phyloP scores from a whole-genome alignment of 1,139 yeast species.

The Diutina siamensis region DNA sequence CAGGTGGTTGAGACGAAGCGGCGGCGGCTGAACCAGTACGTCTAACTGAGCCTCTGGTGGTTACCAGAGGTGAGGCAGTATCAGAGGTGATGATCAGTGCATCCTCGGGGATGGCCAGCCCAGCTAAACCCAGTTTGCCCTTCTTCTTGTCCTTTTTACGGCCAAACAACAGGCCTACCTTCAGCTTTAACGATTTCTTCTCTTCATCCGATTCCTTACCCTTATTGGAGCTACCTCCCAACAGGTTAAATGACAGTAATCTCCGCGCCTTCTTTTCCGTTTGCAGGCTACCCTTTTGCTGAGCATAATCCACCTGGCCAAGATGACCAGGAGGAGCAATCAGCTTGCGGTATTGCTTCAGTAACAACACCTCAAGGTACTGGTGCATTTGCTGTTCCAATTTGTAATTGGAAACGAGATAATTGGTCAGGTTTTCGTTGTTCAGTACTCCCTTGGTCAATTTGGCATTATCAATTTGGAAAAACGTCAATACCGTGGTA shows the following conservation, averaged over 20 bases:
- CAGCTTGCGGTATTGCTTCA: background rate
- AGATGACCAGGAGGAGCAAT: conserved; percentile 4
- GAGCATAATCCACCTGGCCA: background rate
- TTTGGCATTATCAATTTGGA: conserved; percentile 4
- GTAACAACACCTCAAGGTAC: background rate
- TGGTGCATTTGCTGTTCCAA: conserved; percentile 3
- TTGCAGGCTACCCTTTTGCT: background rate
- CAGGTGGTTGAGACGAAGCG: background rate
- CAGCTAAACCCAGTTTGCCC: background rate
- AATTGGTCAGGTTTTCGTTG: conserved; percentile 5
- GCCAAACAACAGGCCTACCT: conserved; percentile 6
- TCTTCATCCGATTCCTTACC: background rate
- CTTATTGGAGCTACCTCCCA: background rate
- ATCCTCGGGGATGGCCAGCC: conserved; percentile 1
- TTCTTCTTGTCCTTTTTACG: conserved; percentile 5
- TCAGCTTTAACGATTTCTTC: conserved; percentile 2
- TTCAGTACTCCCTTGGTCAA: background rate
- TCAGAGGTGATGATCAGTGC: background rate
- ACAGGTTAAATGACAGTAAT: conserved; percentile 4
- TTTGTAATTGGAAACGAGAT: conserved; percentile 4
- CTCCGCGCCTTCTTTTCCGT: background rate
- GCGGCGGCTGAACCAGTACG: background rate
- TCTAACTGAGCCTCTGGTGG: background rate
- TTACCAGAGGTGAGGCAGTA: background rate
- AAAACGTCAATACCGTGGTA: conserved; percentile 2